These are phyloP conservation scores for Raddia guianensis DNA, from an alignment of 176 grass and related monocot species.

Conservation along the genomic window DNA sequence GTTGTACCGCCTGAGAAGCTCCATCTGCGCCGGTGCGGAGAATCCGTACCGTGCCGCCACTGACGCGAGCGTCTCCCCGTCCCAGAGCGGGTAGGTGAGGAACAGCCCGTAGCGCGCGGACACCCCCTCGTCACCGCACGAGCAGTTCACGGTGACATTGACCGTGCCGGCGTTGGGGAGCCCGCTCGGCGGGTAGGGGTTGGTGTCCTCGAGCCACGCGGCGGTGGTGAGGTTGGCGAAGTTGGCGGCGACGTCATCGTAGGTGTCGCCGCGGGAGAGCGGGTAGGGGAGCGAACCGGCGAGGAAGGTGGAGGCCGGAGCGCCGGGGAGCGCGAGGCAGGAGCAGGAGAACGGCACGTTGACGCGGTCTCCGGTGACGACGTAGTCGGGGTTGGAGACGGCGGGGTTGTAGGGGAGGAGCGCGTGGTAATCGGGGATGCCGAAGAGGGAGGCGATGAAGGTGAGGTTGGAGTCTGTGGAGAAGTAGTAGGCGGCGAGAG, in stretches of 20 bases:
- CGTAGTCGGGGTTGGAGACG: conserved; percentile 22
- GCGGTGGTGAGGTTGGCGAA: conserved; percentile 68
- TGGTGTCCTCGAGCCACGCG: conserved; percentile 44
- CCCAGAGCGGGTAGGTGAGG: conserved; percentile 59
- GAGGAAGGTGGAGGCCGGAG: conserved; percentile 15
- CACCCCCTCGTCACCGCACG: conserved; percentile 53
- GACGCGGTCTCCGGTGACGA: neutral
- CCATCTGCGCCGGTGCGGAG: conserved; percentile 9
- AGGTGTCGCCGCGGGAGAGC: conserved; percentile 19
- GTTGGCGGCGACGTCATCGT: neutral
- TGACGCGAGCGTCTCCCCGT: conserved; percentile 45
- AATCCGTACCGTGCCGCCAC: conserved; percentile 45
- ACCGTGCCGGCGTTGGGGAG: conserved; percentile 40
- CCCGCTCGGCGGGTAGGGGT: conserved; percentile 43
- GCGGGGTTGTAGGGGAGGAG: conserved; percentile 48
- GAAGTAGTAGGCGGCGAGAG: conserved; percentile 63
- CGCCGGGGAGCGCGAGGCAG: neutral
- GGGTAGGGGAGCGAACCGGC: conserved; percentile 40
- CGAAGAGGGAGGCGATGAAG: conserved; percentile 54
- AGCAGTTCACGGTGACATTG: conserved; percentile 78
- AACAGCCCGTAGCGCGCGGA: conserved; percentile 71
- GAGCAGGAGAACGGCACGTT: conserved; percentile 22
- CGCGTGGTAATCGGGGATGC: neutral
- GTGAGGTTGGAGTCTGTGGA: conserved; percentile 35
- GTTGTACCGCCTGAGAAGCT: conserved; percentile 62